Base-by-base conservation (phyloP, 306 rosid genomes). In the Malus sieversii region DNA sequence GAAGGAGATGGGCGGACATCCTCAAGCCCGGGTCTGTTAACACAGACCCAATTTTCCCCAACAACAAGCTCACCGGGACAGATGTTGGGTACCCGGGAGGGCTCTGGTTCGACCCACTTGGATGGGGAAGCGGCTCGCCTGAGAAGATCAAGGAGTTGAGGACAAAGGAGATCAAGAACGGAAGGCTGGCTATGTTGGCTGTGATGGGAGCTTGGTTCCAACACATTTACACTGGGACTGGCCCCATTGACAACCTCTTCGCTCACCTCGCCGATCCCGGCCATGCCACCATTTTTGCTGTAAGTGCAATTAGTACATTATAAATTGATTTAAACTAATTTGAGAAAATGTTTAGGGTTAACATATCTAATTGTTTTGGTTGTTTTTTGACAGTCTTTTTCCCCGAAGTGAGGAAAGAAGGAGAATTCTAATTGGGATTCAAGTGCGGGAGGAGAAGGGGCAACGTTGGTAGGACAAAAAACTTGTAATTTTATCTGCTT, bases 161-260 rank as follows among this genome's bases (percentile, higher is more conserved):
- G 81, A 90, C 95, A 10, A 90, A 90, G 72, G 95, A 90, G 88
- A 89, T 90, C 7, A 90, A 90, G 86, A 90, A 90, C 52, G 95
- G 95, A 4, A 78, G 95, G 30, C 30, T 90, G 77, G 95, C 95
- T 20, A 90, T 90, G 95, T 84, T 90, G 88, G 95, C 95, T 30
- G 92, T 90, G 61, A 87, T 90, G 79, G 95, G 95, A 23, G 95
- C 95, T 7, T 90, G 95, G 95, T 90, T 90, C 72, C 95, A 90
- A 80, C 95, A 90, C 79, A 87, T 87, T 11, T 90, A 90, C 81
- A 90, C 95, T 0, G 90, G 93, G 53, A 82, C 90, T 27, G 94
- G 97, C 62, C 92, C 94, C 23, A 89, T 91, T 20, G 92, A 91
- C 73, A 91, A 91, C 86, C 97, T 91, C 57, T 89, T 89, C 60